phyloP scores from a whole-genome alignment of 2,329 filamentous ascomycete species.

The Exophiala sp. region DNA sequence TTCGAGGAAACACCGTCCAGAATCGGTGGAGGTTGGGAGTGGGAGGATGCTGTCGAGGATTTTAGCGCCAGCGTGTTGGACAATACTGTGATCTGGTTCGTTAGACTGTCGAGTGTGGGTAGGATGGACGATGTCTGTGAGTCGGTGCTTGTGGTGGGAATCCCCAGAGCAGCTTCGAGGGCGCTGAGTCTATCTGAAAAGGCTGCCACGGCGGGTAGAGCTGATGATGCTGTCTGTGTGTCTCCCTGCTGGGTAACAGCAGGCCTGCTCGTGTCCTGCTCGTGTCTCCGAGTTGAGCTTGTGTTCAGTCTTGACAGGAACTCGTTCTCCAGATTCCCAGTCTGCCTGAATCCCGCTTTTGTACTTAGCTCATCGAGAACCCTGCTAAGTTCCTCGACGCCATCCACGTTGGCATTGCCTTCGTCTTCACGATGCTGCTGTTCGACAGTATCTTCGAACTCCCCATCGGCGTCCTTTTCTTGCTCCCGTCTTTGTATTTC shows the following conservation, averaged over 20 bases:
- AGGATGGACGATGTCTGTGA: slow-evolving; percentile 61
- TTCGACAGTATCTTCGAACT: slow-evolving; percentile 26
- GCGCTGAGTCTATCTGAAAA: slow-evolving; percentile 78
- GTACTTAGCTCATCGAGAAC: slow-evolving; percentile 54
- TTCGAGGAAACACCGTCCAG: slow-evolving; percentile 43
- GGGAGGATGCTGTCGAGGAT: slow-evolving; percentile 25
- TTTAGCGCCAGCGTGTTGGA: slow-evolving; percentile 46
- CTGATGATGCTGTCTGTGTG: slow-evolving; percentile 43
- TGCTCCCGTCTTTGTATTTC: slow-evolving; percentile 46
- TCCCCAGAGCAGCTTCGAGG: slow-evolving; percentile 76
- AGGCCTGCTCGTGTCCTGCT: background rate
- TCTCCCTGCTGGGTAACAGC: background rate
- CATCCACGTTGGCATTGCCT: slow-evolving; percentile 45
- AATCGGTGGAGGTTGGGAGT: slow-evolving; percentile 37
- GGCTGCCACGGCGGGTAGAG: slow-evolving; percentile 73
- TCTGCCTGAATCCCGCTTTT: slow-evolving; percentile 11
- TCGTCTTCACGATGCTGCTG: slow-evolving; percentile 42
- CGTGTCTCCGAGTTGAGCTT: slow-evolving; percentile 1
- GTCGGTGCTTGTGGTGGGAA: slow-evolving; percentile 63
- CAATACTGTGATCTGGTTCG: slow-evolving; percentile 74
- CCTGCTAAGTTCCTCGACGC: slow-evolving; percentile 66
- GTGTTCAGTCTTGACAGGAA: slow-evolving; percentile 20
- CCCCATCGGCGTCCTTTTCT: slow-evolving; percentile 46
- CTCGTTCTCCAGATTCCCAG: slow-evolving; percentile 18
- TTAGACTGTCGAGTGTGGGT: slow-evolving; percentile 74